These are phyloP conservation scores for Zizania latifolia DNA, from an alignment of 176 grass and related monocot species.

Conservation along the genomic window DNA sequence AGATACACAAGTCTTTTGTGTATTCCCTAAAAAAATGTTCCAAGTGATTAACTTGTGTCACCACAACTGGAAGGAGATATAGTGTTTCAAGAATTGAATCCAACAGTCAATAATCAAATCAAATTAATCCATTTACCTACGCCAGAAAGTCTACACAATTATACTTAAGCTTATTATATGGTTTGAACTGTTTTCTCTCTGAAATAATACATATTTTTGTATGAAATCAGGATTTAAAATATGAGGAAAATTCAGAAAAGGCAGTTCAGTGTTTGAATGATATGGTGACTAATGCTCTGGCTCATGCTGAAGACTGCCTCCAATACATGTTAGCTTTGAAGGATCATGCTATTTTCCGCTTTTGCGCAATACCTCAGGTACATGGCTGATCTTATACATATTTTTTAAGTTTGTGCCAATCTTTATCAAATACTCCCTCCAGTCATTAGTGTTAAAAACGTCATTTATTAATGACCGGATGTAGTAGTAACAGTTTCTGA, in stretches of 20 bases:
- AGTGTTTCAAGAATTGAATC: not conserved
- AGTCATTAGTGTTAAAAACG: too few relatives aligned
- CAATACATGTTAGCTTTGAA: slow-evolving; percentile 79
- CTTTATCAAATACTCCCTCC: not conserved
- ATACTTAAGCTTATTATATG: too few relatives aligned
- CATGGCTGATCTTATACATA: not conserved
- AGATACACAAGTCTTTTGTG: too few relatives aligned
- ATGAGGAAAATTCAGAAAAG: slow-evolving; percentile 67
- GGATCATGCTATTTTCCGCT: slow-evolving; percentile 70
- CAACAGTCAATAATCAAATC: not conserved
- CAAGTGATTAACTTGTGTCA: not conserved
- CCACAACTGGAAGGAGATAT: not conserved
- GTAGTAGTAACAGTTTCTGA: not conserved
- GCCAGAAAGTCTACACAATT: not conserved
- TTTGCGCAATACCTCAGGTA: slow-evolving; percentile 97
- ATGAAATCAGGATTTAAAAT: slow-evolving; percentile 76
- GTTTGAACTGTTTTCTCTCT: not conserved
- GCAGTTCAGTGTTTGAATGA: slow-evolving; percentile 96
- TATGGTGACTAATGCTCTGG: slow-evolving; percentile 85
- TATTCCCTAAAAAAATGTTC: too few relatives aligned
- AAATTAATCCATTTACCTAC: not conserved
- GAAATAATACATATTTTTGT: not conserved
- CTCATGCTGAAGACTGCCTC: slow-evolving; percentile 76
- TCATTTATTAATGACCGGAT: too few relatives aligned
- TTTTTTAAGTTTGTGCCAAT: not conserved